These are phyloP conservation scores for Citeromyces siamensis DNA, from an alignment of 1,139 yeast species.

Conservation along the genomic window DNA sequence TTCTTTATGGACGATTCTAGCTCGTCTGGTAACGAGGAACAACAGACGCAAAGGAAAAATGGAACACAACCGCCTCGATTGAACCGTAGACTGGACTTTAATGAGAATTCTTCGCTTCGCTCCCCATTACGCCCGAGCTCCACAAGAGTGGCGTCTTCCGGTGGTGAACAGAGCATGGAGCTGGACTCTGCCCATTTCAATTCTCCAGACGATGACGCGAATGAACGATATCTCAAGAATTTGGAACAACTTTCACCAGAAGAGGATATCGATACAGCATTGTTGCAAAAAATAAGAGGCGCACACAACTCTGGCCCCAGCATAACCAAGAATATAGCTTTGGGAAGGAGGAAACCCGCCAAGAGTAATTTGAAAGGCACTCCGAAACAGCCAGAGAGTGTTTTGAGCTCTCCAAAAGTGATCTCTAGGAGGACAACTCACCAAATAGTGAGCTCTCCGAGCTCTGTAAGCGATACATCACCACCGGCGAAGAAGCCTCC, in stretches of 20 bases:
- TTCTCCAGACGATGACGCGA: conserved; percentile 1
- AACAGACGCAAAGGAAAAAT: conserved; percentile 7
- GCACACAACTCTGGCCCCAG: conserved; percentile 10
- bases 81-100: conserved; percentile 3
- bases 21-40: conserved; percentile 6
- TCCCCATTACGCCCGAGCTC: conserved; percentile 3
- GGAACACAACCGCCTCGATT: conserved; percentile 8
- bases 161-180: conserved; percentile 3
- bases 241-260: conserved; percentile 7
- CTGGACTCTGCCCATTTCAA: conserved; percentile 2
- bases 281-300: conserved; percentile 4
- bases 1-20: conserved; percentile 42
- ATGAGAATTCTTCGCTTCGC: conserved; percentile 3
- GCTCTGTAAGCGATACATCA: not conserved
- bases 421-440: conserved; percentile 4
- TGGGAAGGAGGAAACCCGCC: conserved; percentile 18
- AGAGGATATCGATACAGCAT: conserved; percentile 6
- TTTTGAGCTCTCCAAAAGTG: conserved; percentile 5
- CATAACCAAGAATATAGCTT: conserved; percentile 30
- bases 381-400: conserved; percentile 7
- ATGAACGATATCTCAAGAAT: conserved; percentile 6
- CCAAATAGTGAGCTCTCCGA: conserved; percentile 8
- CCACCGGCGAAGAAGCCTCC: conserved; percentile 13
- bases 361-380: conserved; percentile 8
- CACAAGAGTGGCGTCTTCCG: not conserved